These are phyloP conservation scores for Aethionema arabicum DNA, from an alignment of 345 rosid species.

Conservation along the genomic window DNA sequence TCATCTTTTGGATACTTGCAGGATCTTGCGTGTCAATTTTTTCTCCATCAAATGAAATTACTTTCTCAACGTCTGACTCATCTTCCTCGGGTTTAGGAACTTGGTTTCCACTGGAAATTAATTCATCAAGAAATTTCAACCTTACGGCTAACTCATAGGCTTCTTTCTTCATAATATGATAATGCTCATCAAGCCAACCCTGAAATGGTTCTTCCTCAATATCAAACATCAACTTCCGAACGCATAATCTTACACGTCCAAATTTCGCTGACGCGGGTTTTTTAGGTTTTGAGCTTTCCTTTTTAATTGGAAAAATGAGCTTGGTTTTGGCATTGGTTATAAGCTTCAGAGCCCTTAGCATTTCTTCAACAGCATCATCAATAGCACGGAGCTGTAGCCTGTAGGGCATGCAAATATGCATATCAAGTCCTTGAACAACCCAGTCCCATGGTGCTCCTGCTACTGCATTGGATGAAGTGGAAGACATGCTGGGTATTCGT, in stretches of 20 bases:
- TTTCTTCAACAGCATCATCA: conserved; percentile 93
- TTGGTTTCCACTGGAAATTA: conserved; percentile 44
- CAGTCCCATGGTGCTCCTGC: conserved; percentile 45
- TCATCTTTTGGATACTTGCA: conserved; percentile 45
- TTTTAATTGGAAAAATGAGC: conserved; percentile 57
- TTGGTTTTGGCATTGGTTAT: conserved; percentile 60
- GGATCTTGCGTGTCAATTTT: conserved; percentile 66
- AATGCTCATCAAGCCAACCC: conserved; percentile 99
- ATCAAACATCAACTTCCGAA: conserved; percentile 74
- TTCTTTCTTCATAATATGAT: conserved; percentile 72
- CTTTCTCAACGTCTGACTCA: conserved; percentile 51
- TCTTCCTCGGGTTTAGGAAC: conserved; percentile 44
- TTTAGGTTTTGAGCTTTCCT: conserved; percentile 67
- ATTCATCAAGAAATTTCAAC: conserved; percentile 75
- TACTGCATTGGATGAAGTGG: conserved; percentile 47
- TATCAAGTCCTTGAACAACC: conserved; percentile 88
- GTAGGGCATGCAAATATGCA: conserved; percentile 82
- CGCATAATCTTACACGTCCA: conserved; percentile 67
- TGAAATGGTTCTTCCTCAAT: conserved; percentile 96
- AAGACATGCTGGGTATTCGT: conserved; percentile 67
- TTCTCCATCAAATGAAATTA: conserved; percentile 49
- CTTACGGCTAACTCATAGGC: conserved; percentile 81
- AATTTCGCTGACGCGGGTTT: conserved; percentile 55
- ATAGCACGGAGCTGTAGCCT: conserved; percentile 92
- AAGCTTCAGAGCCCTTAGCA: conserved; percentile 86